Evolutionary conservation across 2,329 filamentous ascomycete genomes (phyloP).

Genomic region (Aspergillus ustus): DNA sequence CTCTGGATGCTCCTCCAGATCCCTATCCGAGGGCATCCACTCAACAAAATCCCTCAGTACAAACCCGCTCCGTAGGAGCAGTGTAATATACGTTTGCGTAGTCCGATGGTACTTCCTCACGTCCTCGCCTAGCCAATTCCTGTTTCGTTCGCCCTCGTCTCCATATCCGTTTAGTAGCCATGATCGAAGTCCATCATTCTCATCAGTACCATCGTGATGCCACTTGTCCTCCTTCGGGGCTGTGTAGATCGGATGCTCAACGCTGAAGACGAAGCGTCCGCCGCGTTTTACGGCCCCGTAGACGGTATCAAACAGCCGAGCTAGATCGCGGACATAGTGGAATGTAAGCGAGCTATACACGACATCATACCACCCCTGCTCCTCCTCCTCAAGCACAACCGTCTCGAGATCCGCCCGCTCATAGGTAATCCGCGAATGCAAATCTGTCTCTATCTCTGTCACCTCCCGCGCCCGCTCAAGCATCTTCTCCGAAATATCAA

Average conservation of each 20-base stretch:
- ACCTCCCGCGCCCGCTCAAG: constrained; percentile 41
- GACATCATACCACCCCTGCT: constrained; percentile 45
- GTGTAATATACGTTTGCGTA: constrained; percentile 46
- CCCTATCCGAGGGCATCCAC: constrained; percentile 39
- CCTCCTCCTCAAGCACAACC: constrained; percentile 11
- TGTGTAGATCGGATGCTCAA: constrained; percentile 56
- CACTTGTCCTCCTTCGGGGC: constrained; percentile 38
- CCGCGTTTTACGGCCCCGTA: not conserved
- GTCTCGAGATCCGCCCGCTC: not conserved
- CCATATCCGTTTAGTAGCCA: constrained; percentile 53
- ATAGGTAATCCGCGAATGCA: not conserved
- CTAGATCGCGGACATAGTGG: constrained; percentile 47
- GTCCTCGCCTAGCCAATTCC: constrained; percentile 50
- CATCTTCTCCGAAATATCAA: constrained; percentile 54
- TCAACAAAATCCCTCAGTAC: constrained; percentile 47
- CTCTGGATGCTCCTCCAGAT: constrained; percentile 36
- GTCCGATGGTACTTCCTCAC: constrained; percentile 56
- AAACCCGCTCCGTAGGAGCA: constrained; percentile 44
- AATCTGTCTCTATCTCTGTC: not conserved
- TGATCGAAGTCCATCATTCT: constrained; percentile 34
- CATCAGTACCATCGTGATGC: constrained; percentile 30
- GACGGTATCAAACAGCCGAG: constrained; percentile 31
- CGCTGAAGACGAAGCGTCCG: constrained; percentile 39
- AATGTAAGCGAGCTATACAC: constrained; percentile 50
- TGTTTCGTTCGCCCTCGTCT: constrained; percentile 47